phyloP scores from a whole-genome alignment of 2,329 filamentous ascomycete species.

The Fusarium marasasianum region DNA sequence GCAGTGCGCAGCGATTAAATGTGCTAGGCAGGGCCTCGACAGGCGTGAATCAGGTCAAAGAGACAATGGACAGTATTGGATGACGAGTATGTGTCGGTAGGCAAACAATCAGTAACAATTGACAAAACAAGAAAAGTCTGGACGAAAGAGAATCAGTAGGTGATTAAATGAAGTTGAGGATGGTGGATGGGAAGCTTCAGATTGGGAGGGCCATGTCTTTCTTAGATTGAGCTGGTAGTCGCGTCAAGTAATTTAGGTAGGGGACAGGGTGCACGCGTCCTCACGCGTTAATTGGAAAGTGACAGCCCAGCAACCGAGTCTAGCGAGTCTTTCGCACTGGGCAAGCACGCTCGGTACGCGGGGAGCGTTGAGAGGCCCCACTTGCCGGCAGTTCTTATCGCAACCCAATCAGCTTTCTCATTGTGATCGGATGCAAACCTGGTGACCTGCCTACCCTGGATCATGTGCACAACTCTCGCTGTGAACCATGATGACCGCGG shows the following conservation, averaged over 20 bases:
- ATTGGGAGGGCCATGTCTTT: background rate
- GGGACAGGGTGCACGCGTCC: slow-evolving; percentile 32
- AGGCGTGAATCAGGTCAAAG: slow-evolving; percentile 29
- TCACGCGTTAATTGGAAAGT: slow-evolving; percentile 40
- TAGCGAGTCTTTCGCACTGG: slow-evolving; percentile 1
- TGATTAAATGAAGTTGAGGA: background rate
- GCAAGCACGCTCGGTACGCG: background rate
- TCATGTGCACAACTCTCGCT: too few relatives aligned
- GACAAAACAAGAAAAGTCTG: slow-evolving; percentile 3
- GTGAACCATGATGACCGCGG: fast-evolving
- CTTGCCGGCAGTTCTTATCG: background rate
- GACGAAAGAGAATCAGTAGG: background rate
- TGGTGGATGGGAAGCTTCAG: slow-evolving; percentile 1
- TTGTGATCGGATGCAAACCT: background rate
- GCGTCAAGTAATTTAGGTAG: slow-evolving; percentile 24
- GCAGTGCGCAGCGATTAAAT: background rate
- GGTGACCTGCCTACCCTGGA: background rate
- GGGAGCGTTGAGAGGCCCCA: background rate
- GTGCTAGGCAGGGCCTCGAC: background rate
- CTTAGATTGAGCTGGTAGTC: slow-evolving; percentile 13
- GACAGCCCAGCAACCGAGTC: slow-evolving; percentile 19
- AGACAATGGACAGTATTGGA: background rate
- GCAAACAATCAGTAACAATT: slow-evolving; percentile 1
- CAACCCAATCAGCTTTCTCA: background rate
- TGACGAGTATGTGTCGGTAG: background rate